Percentiles rank a stretch among this genome's conserved stretches.
Conservation (phyloP, 345 rosid genomes). For the Brassica carinata region DNA sequence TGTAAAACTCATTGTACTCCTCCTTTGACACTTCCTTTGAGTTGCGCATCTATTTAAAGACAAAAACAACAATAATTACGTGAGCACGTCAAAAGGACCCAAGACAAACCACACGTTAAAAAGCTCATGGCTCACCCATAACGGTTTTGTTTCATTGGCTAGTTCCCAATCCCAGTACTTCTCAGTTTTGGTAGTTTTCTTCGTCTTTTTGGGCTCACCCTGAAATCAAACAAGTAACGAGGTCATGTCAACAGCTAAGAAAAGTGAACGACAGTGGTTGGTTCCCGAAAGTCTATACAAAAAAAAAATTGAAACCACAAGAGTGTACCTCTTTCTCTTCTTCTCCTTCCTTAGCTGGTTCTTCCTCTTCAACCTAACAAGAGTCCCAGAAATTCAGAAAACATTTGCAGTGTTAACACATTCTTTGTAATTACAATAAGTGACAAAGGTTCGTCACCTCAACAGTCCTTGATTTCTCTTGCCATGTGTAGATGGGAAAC, state of each 20-base stretch:
- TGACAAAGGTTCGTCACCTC: constrained; percentile 55
- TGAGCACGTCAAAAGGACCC: neutral
- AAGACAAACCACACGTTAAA: neutral
- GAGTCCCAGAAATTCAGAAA: constrained; percentile 7
- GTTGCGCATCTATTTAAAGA: constrained; percentile 66
- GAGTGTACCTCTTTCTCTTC: constrained; percentile 66
- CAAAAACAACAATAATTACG: constrained; percentile 11
- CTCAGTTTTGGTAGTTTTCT: constrained; percentile 86
- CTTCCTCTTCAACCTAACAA: constrained; percentile 92
- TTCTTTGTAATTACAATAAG: no score
- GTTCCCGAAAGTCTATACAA: neutral
- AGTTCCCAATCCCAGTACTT: constrained; percentile 99
- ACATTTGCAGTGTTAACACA: neutral
- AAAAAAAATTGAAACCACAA: neutral
- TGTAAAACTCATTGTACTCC: constrained; percentile 89
- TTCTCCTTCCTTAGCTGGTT: constrained; percentile 78
- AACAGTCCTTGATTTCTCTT: constrained; percentile 83
- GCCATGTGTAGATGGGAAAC: constrained; percentile 97
- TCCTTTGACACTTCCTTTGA: constrained; percentile 80
- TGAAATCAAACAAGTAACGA: constrained; percentile 36
- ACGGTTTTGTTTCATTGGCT: constrained; percentile 90
- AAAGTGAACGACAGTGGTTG: neutral
- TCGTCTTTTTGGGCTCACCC: constrained; percentile 84
- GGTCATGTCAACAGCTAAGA: constrained; percentile 1
- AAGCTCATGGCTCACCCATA: constrained; percentile 70